Conservation (phyloP, 148 eudicot genomes). For the Chenopodium album region DNA sequence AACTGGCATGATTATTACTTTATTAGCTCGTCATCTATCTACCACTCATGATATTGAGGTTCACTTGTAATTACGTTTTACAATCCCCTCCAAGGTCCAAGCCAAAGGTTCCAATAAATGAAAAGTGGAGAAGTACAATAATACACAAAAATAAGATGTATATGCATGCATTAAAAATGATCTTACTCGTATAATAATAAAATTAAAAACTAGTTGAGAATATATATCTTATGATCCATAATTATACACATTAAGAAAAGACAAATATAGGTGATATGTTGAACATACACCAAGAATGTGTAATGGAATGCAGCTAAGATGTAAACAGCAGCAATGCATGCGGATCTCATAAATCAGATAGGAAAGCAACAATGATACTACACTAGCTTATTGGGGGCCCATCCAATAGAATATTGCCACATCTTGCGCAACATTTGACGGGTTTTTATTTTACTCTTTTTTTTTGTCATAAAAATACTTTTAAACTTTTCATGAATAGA, state of each 20-base stretch:
- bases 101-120: neutral
- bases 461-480: neutral
- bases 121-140: neutral
- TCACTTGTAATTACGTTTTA: no score
- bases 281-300: neutral
- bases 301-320: slow-evolving; percentile 8
- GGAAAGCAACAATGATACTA: slow-evolving; percentile 3
- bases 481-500: neutral
- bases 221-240: no score
- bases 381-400: neutral
- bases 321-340: neutral
- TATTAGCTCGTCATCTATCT: no score
- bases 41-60: no score
- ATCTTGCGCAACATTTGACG: slow-evolving; percentile 11
- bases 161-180: neutral
- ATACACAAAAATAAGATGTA: no score
- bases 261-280: neutral
- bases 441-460: neutral
- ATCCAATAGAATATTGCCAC: neutral
- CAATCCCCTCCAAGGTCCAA: no score
- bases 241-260: neutral
- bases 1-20: no score
- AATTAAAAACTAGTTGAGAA: no score
- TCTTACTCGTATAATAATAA: no score
- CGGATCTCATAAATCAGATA: neutral